Evolutionary conservation across 805 yeast genomes (phyloP).

Genomic region (Cyberlindnera maritima): DNA sequence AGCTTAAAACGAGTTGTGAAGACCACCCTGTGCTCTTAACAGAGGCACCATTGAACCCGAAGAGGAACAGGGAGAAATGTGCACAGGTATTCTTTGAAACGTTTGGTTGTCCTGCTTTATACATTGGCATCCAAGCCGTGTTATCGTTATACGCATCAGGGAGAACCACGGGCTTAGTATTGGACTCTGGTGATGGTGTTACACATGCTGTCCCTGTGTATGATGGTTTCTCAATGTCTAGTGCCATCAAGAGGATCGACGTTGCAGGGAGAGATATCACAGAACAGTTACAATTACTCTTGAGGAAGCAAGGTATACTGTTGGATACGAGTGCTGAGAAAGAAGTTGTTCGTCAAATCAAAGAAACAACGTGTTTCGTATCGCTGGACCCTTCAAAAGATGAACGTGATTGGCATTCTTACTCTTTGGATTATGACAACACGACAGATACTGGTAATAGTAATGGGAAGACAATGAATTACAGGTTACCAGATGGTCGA

Average conservation of each 20-base stretch:
- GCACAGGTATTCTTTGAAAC: constrained; percentile 90
- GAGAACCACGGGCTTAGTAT: constrained; percentile 82
- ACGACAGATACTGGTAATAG: constrained; percentile 8
- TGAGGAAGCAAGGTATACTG: constrained; percentile 67
- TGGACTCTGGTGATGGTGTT: constrained; percentile 95
- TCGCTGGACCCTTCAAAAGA: constrained; percentile 55
- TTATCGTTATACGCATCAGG: constrained; percentile 85
- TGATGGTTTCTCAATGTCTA: constrained; percentile 80
- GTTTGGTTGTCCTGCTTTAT: constrained; percentile 85
- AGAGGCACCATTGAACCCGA: constrained; percentile 85
- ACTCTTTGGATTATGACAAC: constrained; percentile 13
- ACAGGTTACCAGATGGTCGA: constrained; percentile 84
- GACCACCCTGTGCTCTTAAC: constrained; percentile 88
- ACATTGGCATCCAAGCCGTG: constrained; percentile 91
- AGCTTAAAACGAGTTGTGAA: constrained; percentile 55
- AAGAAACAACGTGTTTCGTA: constrained; percentile 71
- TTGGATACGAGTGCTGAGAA: constrained; percentile 73
- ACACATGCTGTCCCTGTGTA: constrained; percentile 84
- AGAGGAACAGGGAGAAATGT: constrained; percentile 83
- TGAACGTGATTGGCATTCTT: constrained; percentile 43
- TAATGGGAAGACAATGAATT: constrained; percentile 34
- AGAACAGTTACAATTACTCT: constrained; percentile 62
- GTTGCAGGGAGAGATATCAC: constrained; percentile 88
- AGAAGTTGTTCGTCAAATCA: constrained; percentile 75
- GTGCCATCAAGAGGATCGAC: constrained; percentile 70